Evolutionary conservation across 305 asterid species (phyloP), one percentile per base, ranked within the genome.

Genomic region (Fraxinus platypoda): DNA sequence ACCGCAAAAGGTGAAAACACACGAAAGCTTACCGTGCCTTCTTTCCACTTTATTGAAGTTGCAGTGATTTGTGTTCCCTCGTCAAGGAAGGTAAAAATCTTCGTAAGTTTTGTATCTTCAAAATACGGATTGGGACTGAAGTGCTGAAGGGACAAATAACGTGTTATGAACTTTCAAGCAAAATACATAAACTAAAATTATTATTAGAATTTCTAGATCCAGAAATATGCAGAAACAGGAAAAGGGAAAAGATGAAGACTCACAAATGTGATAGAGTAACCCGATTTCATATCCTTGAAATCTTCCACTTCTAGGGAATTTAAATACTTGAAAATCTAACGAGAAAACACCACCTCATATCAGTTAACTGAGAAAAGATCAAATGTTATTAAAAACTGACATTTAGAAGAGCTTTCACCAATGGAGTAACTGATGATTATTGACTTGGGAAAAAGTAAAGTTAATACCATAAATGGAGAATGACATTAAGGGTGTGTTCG

Each of bases 11-110:
- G 38, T 77, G 72, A 33, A n/a, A 26, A 37, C 15, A 73, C 9
- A 13, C 21, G 71, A 81, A 74, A 81, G 43, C 93, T 87, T 87
- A 95, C 98, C 95, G 85, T 90, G 90, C 97, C 98, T 82, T 94
- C 97, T 88, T 90, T 96, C 99, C 99, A 96, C 82, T 90, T 92
- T 46, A 96, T 96, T 41, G 94, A 74, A 71, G 99, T 93, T 62
- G 97, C 93, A 54, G 94, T 90, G 85, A 94, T 87, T 82, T 91
- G 91, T 4, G 94, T 80, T 54, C 98, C 99, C 82, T 94, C 98
- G 78, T 96, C 99, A 26, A 88, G 94, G 86, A 94, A 96, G 72
- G 92, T 81, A 86, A 91, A 94, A 75, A 93, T 87, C 93, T 96
- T 95, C 17, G 87, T 90, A 82, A 95, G 97, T 89, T 84, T 89